Conservation (phyloP, 2,329 filamentous ascomycete species). For the Plectosphaerella cucumerina region DNA sequence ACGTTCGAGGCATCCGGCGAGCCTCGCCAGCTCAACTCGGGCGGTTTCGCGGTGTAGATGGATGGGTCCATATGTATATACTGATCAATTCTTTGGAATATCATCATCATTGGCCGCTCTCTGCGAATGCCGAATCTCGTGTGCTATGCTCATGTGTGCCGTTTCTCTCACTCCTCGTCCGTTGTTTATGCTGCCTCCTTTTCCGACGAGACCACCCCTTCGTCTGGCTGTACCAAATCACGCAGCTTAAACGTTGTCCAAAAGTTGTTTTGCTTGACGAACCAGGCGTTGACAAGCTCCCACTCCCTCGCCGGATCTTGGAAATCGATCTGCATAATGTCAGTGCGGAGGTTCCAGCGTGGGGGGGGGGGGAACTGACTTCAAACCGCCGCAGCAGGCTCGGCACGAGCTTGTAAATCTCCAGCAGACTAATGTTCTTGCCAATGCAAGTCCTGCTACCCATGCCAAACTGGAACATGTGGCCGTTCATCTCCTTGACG, state of each 20-base stretch:
- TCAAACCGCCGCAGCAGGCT: constrained; percentile 62
- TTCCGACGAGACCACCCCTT: neutral
- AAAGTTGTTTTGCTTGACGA: constrained; percentile 58
- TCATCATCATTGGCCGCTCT: neutral
- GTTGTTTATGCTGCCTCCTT: neutral
- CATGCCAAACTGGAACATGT: constrained; percentile 72
- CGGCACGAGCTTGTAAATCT: constrained; percentile 61
- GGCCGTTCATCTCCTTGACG: constrained; percentile 62
- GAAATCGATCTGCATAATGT: constrained; percentile 41
- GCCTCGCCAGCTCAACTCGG: constrained; percentile 73
- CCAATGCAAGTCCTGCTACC: constrained; percentile 68
- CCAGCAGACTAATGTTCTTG: constrained; percentile 59
- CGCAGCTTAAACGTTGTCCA: constrained; percentile 38
- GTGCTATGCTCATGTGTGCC: too few relatives aligned
- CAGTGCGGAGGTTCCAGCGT: neutral
- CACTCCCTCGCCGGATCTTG: constrained; percentile 51
- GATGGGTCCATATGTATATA: neutral
- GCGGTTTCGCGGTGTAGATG: constrained; percentile 50
- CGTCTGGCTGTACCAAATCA: constrained; percentile 33
- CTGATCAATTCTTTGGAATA: neutral
- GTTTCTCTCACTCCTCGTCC: neutral
- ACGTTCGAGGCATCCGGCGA: constrained; percentile 78
- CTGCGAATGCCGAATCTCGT: neutral
- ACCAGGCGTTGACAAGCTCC: constrained; percentile 59
- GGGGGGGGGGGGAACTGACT: constrained; percentile 27